These are phyloP conservation scores for Tuber brumale DNA, from an alignment of 495 filamentous ascomycete genomes.

Conservation along the genomic window DNA sequence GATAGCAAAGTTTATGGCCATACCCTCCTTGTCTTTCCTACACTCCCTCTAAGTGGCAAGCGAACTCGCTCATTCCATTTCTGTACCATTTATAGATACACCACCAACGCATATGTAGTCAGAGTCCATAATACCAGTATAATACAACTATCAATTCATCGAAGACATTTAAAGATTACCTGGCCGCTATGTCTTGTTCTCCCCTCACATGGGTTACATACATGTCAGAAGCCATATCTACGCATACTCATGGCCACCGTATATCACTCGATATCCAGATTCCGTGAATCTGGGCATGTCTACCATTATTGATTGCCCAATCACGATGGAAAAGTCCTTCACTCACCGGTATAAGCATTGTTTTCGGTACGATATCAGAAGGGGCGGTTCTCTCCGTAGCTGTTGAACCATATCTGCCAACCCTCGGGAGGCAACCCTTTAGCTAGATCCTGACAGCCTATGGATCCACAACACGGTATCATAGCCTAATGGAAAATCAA, in stretches of 20 bases:
- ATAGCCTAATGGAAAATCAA: too few species aligned
- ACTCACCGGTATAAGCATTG: neutral
- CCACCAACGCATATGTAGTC: neutral
- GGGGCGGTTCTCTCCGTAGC: neutral
- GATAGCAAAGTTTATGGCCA: neutral
- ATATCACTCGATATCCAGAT: neutral
- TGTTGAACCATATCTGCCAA: neutral
- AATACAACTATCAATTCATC: neutral
- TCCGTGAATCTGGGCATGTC: neutral
- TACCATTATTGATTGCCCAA: neutral
- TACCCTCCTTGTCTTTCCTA: neutral
- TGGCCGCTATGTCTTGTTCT: neutral
- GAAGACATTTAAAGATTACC: neutral
- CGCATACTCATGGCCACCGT: neutral
- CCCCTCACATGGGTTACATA: neutral
- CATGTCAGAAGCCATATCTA: too few species aligned
- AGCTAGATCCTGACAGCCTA: neutral
- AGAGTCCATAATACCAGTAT: neutral
- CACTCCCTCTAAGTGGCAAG: neutral
- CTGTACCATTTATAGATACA: neutral
- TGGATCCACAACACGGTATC: too few species aligned
- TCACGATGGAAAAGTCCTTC: neutral
- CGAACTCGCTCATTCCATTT: neutral
- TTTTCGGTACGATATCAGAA: neutral
- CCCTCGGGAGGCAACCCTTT: neutral